Evolutionary conservation across 1,284 basidiomycete species (phyloP).

Genomic region (Phylloboletellus chloephorus): DNA sequence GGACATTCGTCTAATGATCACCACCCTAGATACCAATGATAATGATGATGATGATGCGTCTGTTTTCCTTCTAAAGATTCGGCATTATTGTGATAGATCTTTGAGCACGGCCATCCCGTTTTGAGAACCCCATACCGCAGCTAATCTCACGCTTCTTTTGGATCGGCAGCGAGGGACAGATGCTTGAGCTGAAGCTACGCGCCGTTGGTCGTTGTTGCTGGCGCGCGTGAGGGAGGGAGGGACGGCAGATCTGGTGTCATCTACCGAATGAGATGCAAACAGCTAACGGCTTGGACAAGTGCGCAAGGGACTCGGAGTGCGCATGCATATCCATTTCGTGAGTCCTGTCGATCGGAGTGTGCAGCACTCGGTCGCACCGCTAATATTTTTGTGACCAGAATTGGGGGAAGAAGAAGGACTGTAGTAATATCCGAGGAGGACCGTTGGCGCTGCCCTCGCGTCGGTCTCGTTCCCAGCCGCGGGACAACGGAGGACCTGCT

Average conservation of each 20-base stretch:
- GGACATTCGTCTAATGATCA: constrained; percentile 44
- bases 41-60: constrained; percentile 28
- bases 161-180: constrained; percentile 28
- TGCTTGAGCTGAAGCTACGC: constrained; percentile 26
- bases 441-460: constrained; percentile 35
- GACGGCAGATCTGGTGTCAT: constrained; percentile 26
- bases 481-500: constrained; percentile 35
- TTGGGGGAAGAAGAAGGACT: constrained; percentile 39
- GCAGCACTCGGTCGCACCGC: constrained; percentile 1
- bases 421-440: constrained; percentile 39
- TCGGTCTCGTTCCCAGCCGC: constrained; percentile 30
- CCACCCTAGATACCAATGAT: constrained; percentile 48
- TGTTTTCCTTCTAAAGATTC: constrained; percentile 32
- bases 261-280: constrained; percentile 27
- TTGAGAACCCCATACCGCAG: constrained; percentile 34
- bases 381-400: constrained; percentile 35
- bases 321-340: constrained; percentile 38
- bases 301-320: constrained; percentile 28
- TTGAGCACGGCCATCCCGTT: constrained; percentile 33
- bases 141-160: constrained; percentile 30
- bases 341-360: constrained; percentile 26
- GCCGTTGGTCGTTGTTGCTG: constrained; percentile 28
- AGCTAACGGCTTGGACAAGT: constrained; percentile 24
- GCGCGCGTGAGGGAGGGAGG: constrained; percentile 22
- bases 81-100: constrained; percentile 37